Evolutionary conservation across 2,329 filamentous ascomycete genomes (phyloP).

Genomic region (Phaeoacremonium minimum): DNA sequence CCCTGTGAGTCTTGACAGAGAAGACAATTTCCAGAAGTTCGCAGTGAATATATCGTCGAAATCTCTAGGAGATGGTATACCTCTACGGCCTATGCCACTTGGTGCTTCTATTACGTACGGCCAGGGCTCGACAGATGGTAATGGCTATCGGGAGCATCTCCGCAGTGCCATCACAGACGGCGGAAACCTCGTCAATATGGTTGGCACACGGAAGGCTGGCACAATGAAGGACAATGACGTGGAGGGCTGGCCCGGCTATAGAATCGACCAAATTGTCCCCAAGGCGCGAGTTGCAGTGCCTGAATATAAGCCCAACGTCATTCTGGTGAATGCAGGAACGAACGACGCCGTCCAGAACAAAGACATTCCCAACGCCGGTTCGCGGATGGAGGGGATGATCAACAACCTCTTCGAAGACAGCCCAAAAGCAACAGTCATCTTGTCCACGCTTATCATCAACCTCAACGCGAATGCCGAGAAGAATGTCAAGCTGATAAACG

Average conservation of each 20-base stretch:
- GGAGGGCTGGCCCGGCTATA: conserved; percentile 38
- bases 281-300: conserved; percentile 26
- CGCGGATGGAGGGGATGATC: conserved; percentile 28
- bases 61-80: conserved; percentile 13
- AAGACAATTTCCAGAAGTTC: too few relatives aligned
- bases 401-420: conserved; percentile 25
- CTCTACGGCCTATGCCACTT: conserved; percentile 37
- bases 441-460: conserved; percentile 31
- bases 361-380: conserved; percentile 18
- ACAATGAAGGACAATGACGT: conserved; percentile 35
- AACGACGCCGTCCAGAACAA: conserved; percentile 33
- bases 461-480: conserved; percentile 7
- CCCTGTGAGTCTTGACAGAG: conserved; percentile 2
- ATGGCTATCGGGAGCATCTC: conserved; percentile 32
- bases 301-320: conserved; percentile 28
- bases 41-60: too few relatives aligned
- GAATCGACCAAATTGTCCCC: conserved; percentile 30
- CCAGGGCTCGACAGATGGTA: conserved; percentile 25
- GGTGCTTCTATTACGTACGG: conserved; percentile 39
- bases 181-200: conserved; percentile 31
- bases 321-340: conserved; percentile 37
- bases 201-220: conserved; percentile 31
- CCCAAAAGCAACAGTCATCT: conserved; percentile 26
- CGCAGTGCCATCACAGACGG: conserved; percentile 22
- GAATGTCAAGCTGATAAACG: conserved; percentile 27